Evolutionary conservation across 257 asterid genomes (phyloP).

Genomic region (Ophiorrhiza pumila): DNA sequence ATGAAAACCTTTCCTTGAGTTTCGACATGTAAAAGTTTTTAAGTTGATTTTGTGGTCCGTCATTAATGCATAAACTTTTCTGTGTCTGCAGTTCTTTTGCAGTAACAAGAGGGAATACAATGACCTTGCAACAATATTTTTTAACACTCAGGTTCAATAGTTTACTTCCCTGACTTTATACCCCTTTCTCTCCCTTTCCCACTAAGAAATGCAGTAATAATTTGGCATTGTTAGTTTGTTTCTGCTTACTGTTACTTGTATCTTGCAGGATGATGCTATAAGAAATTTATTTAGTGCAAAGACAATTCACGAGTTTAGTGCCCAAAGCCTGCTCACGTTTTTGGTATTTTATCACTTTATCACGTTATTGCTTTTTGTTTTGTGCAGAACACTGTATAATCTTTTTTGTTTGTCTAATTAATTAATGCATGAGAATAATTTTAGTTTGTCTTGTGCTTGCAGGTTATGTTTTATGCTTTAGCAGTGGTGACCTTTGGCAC

Average conservation of each 20-base stretch:
- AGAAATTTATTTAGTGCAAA: conserved; percentile 97
- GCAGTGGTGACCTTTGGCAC: conserved; percentile 96
- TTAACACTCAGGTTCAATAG: conserved; percentile 83
- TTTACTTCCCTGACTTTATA: conserved; percentile 4
- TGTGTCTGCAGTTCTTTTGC: conserved; percentile 70
- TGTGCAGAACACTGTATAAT: not conserved
- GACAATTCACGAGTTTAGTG: conserved; percentile 92
- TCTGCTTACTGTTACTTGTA: conserved; percentile 34
- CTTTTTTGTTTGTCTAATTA: not conserved
- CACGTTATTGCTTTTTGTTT: conserved; percentile 7
- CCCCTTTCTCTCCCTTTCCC: not conserved
- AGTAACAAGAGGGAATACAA: conserved; percentile 71
- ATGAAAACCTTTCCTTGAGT: not conserved
- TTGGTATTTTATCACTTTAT: conserved; percentile 48
- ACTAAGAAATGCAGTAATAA: not conserved
- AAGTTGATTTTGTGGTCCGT: not conserved
- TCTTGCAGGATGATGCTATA: conserved; percentile 96
- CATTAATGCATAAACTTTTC: conserved; percentile 3
- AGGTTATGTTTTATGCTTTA: conserved; percentile 95
- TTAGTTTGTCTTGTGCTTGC: conserved; percentile 18
- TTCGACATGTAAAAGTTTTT: not conserved
- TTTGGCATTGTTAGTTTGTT: conserved; percentile 5
- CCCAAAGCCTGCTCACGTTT: conserved; percentile 84
- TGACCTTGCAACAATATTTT: conserved; percentile 96
- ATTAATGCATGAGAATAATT: not conserved